Evolutionary conservation across 768 basidiomycete species (phyloP), one percentile per base, ranked within the genome.

Genomic region (Mycena epipterygia): DNA sequence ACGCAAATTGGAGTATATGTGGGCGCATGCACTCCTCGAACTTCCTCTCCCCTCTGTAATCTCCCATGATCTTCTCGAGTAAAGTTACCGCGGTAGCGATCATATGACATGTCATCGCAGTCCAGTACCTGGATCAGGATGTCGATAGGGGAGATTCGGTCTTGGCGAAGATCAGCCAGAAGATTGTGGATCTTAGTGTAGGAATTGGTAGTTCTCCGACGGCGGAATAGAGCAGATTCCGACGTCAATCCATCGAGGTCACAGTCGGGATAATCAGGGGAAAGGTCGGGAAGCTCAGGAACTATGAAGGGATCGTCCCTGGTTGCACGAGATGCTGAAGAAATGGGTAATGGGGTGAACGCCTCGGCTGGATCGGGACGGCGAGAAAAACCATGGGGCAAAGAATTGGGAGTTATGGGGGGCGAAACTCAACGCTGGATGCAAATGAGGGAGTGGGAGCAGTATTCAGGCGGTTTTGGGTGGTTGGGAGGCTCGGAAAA

Each of bases 71-170:
- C 44, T 0, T 59, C 53, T 0, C 53, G 55, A 21, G 59, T 64
- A 0, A 70, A 39, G 16, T 52, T 35, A 0, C 19, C 23, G 32
- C 68, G 61, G 42, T 69, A 69, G 27, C 37, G 56, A 8, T 57
- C 53, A n/a, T 70, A 70, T 5, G 25, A n/a, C 3, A 37, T 13
- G 13, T 64, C 68, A 3, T 41, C 23, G 7, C 55, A 27, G 23
- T 70, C 55, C 2, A 70, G 25, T 1, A 59, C 41, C 29, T 70
- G 46, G 5, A 61, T 33, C 6, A 64, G 32, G 16, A 70, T 0
- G 13, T 70, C 68, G 30, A 64, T 25, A 19, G 68, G 68, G n/a
- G 68, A 70, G 9, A 70, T 70, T 2, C 59, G 49, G 9, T 61
- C 52, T 9, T 17, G 13, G 32, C 41, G 51, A 0, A 61, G 56